A percentile compares a stretch with the other conserved stretches of the same genome.
phyloP scores from a whole-genome alignment of 2,329 filamentous ascomycete genomes.

The Xylaria sp. region DNA sequence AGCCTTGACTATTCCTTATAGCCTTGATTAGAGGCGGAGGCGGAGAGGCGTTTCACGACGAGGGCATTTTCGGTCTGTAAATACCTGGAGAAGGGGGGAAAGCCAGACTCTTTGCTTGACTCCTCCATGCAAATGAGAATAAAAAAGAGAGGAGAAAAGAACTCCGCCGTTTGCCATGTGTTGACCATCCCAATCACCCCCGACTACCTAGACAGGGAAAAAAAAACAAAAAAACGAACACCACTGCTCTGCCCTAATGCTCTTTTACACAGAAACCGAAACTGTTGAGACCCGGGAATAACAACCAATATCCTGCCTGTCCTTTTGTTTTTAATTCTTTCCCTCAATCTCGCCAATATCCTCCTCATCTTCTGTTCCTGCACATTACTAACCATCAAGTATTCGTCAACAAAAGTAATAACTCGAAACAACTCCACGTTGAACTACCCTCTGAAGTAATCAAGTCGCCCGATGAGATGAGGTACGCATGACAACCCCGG shows the following conservation, averaged over 20 bases:
- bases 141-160: background rate
- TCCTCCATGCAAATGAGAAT: conserved; percentile 30
- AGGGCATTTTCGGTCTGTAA: background rate
- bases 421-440: conserved; percentile 24
- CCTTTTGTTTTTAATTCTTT: conserved; percentile 14
- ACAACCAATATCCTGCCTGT: conserved; percentile 18
- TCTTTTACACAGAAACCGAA: conserved; percentile 24
- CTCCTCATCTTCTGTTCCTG: background rate
- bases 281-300: conserved; percentile 11
- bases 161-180: conserved; percentile 20
- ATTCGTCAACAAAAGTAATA: conserved; percentile 18
- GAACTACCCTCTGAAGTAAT: conserved; percentile 17
- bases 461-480: conserved; percentile 19
- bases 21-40: background rate
- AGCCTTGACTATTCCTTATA: too few species aligned
- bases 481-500: conserved; percentile 28
- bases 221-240: conserved; percentile 17
- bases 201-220: conserved; percentile 1
- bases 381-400: conserved; percentile 25
- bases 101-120: conserved; percentile 29
- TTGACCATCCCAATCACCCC: conserved; percentile 19
- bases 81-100: conserved; percentile 5
- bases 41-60: background rate
- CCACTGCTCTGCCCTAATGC: conserved; percentile 24
- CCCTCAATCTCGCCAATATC: conserved; percentile 9